Conservation (phyloP, 257 asterid genomes). For the Penstemon newberryi region DNA sequence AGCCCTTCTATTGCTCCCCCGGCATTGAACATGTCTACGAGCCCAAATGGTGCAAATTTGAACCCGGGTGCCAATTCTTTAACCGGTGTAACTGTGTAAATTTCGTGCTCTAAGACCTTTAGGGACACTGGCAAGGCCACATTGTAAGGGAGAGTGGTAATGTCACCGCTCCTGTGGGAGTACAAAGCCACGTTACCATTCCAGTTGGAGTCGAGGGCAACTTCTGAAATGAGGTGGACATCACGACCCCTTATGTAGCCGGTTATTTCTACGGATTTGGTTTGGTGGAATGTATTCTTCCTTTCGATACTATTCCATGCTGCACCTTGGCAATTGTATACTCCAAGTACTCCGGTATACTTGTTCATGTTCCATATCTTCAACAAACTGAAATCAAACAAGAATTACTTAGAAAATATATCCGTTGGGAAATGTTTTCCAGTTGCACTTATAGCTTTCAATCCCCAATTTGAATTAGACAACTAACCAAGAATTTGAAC, state of each 20-base stretch:
- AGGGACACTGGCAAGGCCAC: slow-evolving; percentile 68
- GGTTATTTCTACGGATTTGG: slow-evolving; percentile 54
- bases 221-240: slow-evolving; percentile 71
- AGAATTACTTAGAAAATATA: slow-evolving; percentile 21
- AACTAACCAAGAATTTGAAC: neutral
- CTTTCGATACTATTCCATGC: slow-evolving; percentile 76
- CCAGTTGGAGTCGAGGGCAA: slow-evolving; percentile 56
- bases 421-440: neutral
- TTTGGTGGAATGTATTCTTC: slow-evolving; percentile 72
- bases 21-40: slow-evolving; percentile 77
- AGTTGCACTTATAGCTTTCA: neutral
- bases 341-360: slow-evolving; percentile 73
- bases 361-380: slow-evolving; percentile 97
- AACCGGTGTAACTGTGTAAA: slow-evolving; percentile 67
- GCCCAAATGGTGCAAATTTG: slow-evolving; percentile 74
- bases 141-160: slow-evolving; percentile 48
- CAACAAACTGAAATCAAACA: slow-evolving; percentile 50
- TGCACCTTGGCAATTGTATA: slow-evolving; percentile 93
- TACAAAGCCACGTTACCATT: slow-evolving; percentile 60
- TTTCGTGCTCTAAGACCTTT: slow-evolving; percentile 76
- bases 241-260: slow-evolving; percentile 69
- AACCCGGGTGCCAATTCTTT: slow-evolving; percentile 54
- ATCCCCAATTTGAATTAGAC: neutral
- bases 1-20: slow-evolving; percentile 82
- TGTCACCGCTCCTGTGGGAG: slow-evolving; percentile 47